Conservation (phyloP, 345 rosid genomes). For the Syzygium grande region DNA sequence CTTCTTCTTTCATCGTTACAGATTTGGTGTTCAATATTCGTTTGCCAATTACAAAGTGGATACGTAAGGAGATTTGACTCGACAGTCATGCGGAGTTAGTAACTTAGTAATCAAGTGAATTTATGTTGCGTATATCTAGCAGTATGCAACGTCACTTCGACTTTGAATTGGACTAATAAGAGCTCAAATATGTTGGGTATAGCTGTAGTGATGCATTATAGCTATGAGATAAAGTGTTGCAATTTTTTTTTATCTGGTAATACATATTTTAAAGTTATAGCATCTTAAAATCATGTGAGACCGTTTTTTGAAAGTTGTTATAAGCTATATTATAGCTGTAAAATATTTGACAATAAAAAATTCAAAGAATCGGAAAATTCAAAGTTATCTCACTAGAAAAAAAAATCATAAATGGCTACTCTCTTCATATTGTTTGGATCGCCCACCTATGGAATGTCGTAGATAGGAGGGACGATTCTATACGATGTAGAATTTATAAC, state of each 20-base stretch:
- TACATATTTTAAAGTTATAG: fast-evolving
- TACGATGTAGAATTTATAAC: background rate
- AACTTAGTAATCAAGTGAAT: background rate
- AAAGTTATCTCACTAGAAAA: background rate
- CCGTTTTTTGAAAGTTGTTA: background rate
- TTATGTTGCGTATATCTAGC: background rate
- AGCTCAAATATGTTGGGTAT: background rate
- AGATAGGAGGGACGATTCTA: too few relatives aligned
- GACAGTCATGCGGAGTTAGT: fast-evolving
- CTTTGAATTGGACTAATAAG: background rate
- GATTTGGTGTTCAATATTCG: too few relatives aligned
- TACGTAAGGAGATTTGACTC: background rate
- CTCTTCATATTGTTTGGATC: background rate
- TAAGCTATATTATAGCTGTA: background rate
- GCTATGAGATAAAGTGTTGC: background rate
- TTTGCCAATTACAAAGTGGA: background rate
- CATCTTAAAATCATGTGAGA: background rate
- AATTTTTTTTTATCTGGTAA: background rate
- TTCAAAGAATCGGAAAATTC: background rate
- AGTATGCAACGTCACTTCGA: background rate
- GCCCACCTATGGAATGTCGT: too few relatives aligned
- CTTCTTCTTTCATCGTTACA: background rate
- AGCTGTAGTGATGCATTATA: background rate
- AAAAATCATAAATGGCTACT: background rate
- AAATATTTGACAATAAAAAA: background rate